Percentiles rank a stretch among this genome's conserved stretches.
phyloP scores from a whole-genome alignment of 1,139 yeast species.

The Magnusiomyces suaveolens region DNA sequence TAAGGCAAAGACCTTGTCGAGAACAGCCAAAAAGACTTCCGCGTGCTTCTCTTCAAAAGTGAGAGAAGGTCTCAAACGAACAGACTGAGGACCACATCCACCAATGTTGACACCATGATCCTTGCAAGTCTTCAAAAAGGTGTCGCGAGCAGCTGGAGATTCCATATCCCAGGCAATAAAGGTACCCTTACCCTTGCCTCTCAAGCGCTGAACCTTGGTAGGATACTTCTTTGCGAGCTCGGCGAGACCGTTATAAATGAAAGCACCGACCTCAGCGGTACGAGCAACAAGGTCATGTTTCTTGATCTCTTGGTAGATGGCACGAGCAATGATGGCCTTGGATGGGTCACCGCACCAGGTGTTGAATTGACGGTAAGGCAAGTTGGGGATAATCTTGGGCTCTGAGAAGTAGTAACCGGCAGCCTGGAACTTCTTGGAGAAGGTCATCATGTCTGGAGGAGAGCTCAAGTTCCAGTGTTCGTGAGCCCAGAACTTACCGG shows the following conservation, averaged over 20 bases:
- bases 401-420: constrained; percentile 75
- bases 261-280: constrained; percentile 53
- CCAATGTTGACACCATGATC: constrained; percentile 63
- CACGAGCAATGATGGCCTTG: constrained; percentile 60
- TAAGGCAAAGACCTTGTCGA: constrained; percentile 28
- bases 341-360: constrained; percentile 91
- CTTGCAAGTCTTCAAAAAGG: constrained; percentile 49
- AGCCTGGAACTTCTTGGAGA: constrained; percentile 77
- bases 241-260: constrained; percentile 47
- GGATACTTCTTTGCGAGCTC: constrained; percentile 46
- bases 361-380: constrained; percentile 76
- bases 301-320: constrained; percentile 54
- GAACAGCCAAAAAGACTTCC: constrained; percentile 43
- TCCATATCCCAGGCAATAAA: constrained; percentile 70
- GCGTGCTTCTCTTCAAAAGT: constrained; percentile 71
- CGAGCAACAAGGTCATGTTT: constrained; percentile 49
- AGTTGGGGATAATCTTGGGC: constrained; percentile 58
- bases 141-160: constrained; percentile 45
- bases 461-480: constrained; percentile 66
- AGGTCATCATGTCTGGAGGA: constrained; percentile 74
- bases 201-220: constrained; percentile 42
- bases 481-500: constrained; percentile 81
- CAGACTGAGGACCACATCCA: constrained; percentile 66
- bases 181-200: constrained; percentile 70
- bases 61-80: constrained; percentile 69